These are phyloP conservation scores for Ustilago tritici DNA, from an alignment of 1,284 basidiomycete genomes.

Conservation along the genomic window DNA sequence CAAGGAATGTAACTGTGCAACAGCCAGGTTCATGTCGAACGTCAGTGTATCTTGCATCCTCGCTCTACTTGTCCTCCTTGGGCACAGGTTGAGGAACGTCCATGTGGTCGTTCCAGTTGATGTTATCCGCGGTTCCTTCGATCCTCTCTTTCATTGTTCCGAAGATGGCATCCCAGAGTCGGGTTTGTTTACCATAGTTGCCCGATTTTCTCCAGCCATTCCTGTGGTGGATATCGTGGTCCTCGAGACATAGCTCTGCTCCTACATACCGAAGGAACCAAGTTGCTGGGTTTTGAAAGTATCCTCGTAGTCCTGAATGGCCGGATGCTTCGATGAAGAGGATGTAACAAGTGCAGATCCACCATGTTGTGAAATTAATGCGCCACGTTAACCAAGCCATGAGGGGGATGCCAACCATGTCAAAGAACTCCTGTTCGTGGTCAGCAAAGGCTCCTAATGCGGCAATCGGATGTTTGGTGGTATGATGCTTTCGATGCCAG, in stretches of 20 bases:
- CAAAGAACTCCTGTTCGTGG: constrained; percentile 59
- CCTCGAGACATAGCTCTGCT: constrained; percentile 62
- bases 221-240: constrained; percentile 69
- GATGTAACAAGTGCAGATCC: constrained; percentile 36
- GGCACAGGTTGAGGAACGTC: constrained; percentile 11
- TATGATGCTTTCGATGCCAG: constrained; percentile 57
- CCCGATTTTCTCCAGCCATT: constrained; percentile 58
- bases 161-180: constrained; percentile 66
- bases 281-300: constrained; percentile 58
- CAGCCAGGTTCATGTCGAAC: no score
- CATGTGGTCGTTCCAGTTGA: constrained; percentile 48
- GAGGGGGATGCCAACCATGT: constrained; percentile 58
- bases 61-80: constrained; percentile 8
- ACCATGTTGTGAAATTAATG: constrained; percentile 54
- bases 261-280: constrained; percentile 48
- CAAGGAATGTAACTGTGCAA: no score
- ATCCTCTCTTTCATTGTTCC: constrained; percentile 61
- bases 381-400: constrained; percentile 50
- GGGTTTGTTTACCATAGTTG: constrained; percentile 67
- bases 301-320: constrained; percentile 60
- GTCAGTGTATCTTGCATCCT: no score
- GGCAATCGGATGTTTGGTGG: constrained; percentile 61
- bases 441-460: constrained; percentile 59
- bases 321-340: constrained; percentile 46
- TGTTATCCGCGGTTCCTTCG: constrained; percentile 37